Evolutionary conservation across 2,329 filamentous ascomycete species (phyloP).

Genomic region (Amauroascus verrucosus): DNA sequence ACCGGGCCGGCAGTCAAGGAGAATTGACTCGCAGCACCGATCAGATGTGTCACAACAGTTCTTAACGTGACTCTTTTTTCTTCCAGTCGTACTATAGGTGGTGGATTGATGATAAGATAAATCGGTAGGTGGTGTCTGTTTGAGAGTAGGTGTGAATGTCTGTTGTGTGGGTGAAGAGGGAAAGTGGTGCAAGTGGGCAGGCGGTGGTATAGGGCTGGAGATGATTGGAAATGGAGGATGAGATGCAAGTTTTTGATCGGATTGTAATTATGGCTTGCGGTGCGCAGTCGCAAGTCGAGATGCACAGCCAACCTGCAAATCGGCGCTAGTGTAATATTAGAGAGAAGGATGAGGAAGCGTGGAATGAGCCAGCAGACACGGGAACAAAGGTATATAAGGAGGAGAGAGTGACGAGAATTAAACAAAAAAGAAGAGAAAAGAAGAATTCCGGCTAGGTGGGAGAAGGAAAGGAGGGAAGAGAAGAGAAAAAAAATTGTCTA

Average conservation of each 20-base stretch:
- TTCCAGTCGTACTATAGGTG: not conserved
- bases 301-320: constrained; percentile 12
- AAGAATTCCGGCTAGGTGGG: too few species aligned
- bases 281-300: constrained; percentile 11
- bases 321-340: constrained; percentile 7
- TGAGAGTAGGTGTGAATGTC: not conserved
- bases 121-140: not conserved
- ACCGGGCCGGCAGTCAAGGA: constrained; percentile 12
- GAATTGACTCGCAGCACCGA: constrained; percentile 15
- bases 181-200: not conserved
- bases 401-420: constrained; percentile 12
- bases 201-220: not conserved
- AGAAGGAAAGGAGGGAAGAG: constrained; percentile 8
- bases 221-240: not conserved
- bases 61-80: not conserved
- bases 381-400: constrained; percentile 2
- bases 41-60: not conserved
- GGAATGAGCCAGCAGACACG: not conserved
- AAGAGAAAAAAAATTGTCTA: not conserved
- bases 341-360: not conserved
- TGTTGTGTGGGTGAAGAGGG: not conserved
- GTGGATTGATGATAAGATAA: not conserved
- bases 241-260: not conserved
- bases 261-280: not conserved
- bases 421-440: constrained; percentile 25